Conservation (phyloP, 306 rosid species). For the Dalbergia cochinchinensis region DNA sequence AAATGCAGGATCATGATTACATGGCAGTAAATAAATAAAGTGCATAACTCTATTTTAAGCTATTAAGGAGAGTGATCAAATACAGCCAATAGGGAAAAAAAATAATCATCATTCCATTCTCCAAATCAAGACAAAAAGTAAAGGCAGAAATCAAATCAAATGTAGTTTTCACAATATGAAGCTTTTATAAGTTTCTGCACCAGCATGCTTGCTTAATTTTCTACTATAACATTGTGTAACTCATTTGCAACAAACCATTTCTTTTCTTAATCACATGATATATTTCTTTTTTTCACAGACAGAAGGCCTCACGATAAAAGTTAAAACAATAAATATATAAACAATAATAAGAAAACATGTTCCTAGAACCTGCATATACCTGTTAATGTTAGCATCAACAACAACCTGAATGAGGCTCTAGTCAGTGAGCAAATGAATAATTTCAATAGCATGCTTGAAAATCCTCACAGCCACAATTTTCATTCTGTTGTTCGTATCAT, state of each 20-base stretch:
- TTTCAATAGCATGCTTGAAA: slow-evolving; percentile 56
- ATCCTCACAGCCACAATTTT: slow-evolving; percentile 58
- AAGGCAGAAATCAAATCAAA: background rate
- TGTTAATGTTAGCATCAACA: slow-evolving; percentile 57
- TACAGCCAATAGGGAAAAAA: background rate
- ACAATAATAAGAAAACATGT: background rate
- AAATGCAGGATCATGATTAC: no score
- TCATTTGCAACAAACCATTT: background rate
- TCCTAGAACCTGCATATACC: slow-evolving; percentile 27
- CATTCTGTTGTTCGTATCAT: slow-evolving; percentile 58
- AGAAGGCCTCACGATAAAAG: background rate
- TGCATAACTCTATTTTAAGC: no score
- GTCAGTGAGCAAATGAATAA: slow-evolving; percentile 57
- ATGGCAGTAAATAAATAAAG: no score
- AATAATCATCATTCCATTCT: slow-evolving; percentile 30
- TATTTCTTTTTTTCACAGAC: no score
- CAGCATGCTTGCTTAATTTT: background rate
- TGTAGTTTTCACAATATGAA: background rate
- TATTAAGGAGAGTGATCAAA: no score
- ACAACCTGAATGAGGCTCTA: slow-evolving; percentile 19
- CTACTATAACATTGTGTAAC: background rate
- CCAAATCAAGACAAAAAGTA: background rate
- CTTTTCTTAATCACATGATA: background rate
- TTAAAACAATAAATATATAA: background rate
- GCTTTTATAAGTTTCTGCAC: background rate